These are phyloP conservation scores for Lepidium didymum DNA, from an alignment of 345 rosid genomes.

Conservation along the genomic window DNA sequence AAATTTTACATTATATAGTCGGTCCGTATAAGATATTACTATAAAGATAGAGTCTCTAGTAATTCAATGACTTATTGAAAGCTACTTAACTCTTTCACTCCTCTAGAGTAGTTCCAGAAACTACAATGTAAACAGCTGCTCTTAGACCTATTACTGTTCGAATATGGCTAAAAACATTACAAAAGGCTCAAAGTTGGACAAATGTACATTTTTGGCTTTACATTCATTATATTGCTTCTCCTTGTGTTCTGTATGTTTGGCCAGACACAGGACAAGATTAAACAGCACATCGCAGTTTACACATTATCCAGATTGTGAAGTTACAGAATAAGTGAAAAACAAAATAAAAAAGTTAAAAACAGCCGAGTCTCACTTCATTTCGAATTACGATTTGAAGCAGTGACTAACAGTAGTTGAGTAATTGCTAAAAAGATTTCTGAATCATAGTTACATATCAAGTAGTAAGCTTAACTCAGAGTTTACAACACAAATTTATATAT, in stretches of 20 bases:
- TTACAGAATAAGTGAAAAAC: neutral
- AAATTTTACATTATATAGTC: too few species aligned
- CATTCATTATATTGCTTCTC: neutral
- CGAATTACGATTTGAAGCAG: neutral
- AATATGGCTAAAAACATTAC: neutral
- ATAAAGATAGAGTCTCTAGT: too few species aligned
- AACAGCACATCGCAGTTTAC: neutral
- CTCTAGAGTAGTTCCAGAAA: too few species aligned
- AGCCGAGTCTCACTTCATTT: neutral
- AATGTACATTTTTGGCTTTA: slow-evolving; percentile 9
- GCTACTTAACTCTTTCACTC: too few species aligned
- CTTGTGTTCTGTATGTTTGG: slow-evolving; percentile 3
- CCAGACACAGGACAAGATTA: neutral
- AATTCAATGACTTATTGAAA: too few species aligned
- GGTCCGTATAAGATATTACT: too few species aligned
- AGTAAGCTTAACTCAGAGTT: neutral
- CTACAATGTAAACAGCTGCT: too few species aligned
- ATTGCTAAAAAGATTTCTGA: neutral
- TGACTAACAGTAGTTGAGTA: too few species aligned
- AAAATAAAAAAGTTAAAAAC: neutral
- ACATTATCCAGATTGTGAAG: neutral
- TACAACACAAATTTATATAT: neutral
- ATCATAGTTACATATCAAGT: neutral
- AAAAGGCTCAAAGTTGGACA: neutral
- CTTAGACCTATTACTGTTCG: too few species aligned